Evolutionary conservation across 306 rosid species (phyloP).

Genomic region (Crotalaria pallida): DNA sequence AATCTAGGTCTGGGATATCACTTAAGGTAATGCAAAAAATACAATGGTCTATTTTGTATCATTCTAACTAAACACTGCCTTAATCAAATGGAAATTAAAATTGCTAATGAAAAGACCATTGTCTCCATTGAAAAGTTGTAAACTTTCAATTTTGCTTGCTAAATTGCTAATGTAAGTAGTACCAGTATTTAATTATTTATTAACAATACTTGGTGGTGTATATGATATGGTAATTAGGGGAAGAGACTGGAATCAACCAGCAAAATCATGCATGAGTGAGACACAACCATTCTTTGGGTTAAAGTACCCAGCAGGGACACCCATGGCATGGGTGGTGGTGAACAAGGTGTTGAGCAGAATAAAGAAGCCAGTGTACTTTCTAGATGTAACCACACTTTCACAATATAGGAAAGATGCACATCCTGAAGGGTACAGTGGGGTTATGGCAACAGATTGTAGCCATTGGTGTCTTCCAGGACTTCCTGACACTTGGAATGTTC

Average conservation of each 20-base stretch:
- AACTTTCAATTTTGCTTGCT: background rate
- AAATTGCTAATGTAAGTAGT: background rate
- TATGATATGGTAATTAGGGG: conserved; percentile 46
- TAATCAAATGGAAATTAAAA: no score
- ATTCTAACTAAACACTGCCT: no score
- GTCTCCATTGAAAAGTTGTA: no score
- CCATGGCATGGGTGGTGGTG: conserved; percentile 83
- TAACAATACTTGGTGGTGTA: background rate
- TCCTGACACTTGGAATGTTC: conserved; percentile 94
- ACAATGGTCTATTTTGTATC: no score
- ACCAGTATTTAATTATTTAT: background rate
- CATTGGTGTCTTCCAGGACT: conserved; percentile 98
- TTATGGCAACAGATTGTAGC: conserved; percentile 64
- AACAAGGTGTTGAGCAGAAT: conserved; percentile 71
- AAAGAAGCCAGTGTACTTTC: conserved; percentile 66
- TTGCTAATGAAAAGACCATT: no score
- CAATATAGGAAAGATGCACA: conserved; percentile 85
- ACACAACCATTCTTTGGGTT: conserved; percentile 54
- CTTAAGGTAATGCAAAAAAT: no score
- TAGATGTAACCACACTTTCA: conserved; percentile 72
- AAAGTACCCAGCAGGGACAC: conserved; percentile 81
- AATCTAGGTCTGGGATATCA: no score
- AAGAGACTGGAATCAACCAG: conserved; percentile 77
- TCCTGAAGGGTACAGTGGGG: conserved; percentile 71
- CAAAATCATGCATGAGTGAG: conserved; percentile 70